Evolutionary conservation across 139 green algal genomes (phyloP), one percentile per base, ranked within the genome.

Genomic region (Chlorella sp.): DNA sequence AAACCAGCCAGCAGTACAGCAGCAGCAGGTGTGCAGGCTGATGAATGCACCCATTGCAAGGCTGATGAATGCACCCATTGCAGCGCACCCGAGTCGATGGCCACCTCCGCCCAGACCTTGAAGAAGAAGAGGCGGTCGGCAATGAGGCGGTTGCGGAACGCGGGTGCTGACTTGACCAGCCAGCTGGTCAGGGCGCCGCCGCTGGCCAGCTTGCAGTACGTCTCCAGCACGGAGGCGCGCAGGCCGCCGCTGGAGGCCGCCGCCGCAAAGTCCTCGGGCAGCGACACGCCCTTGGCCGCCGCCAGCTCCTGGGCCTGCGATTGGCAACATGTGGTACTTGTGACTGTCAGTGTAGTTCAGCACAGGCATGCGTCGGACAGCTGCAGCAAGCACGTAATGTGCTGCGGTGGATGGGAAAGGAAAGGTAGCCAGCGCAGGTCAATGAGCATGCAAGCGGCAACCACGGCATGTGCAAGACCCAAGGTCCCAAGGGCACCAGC

Each of bases 71-170:
- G 9, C 44, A 51, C 9, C n/a, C n/a, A n/a, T n/a, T n/a, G 11
- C 56, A 51, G 57, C 78, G 62, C 64, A 96, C 93, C 94, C 83
- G 94, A 96, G 79, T 99, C 97, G 56, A 99, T 99, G 7, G 88
- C 30, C 1, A 98, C 87, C 92, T 99, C 95, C 5, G 88, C 91
- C n/a, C 94, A 76, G 13, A 98, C 89, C 78, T 97, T 98, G 92
- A 98, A 98, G 21, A 98, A 88, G 87, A 97, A 98, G 21, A 94
- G 80, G 15, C 88, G 89, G 87, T 98, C 96, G 4, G 89, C 89
- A 25, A 98, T 91, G 68, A 98, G 88, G 67, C 96, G 93, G 87
- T 98, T 91, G 20, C 96, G 92, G 39, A 98, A 90, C 60, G 87
- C 93, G 26, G 95, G 92, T 51, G 95, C 71, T 0, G 83, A 79